A percentile compares a stretch with the other conserved stretches of the same genome.
phyloP scores from a whole-genome alignment of 805 yeast genomes.

The Ogataea ganodermae region DNA sequence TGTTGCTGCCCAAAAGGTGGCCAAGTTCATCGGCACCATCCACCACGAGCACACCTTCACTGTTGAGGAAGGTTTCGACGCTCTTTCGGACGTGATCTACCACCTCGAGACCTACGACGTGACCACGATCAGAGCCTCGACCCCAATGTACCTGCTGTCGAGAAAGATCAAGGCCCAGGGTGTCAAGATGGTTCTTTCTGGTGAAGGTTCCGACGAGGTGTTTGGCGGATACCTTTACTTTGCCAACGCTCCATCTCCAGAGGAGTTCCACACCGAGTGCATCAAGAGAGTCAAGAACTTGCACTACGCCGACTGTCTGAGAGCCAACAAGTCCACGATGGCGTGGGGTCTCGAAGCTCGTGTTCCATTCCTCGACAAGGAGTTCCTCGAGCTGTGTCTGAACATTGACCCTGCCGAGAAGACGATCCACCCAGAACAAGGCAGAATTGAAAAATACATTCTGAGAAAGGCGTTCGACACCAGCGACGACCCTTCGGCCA shows the following conservation, averaged over 20 bases:
- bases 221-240: constrained; percentile 98
- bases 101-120: constrained; percentile 98
- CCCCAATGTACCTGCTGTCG: constrained; percentile 96
- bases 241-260: constrained; percentile 92
- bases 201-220: constrained; percentile 99
- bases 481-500: constrained; percentile 68
- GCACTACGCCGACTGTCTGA: constrained; percentile 93
- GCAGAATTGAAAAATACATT: constrained; percentile 90
- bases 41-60: constrained; percentile 99
- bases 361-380: constrained; percentile 96
- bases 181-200: constrained; percentile 97
- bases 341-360: constrained; percentile 99
- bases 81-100: constrained; percentile 89
- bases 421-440: constrained; percentile 69
- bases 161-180: constrained; percentile 99
- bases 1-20: constrained; percentile 94
- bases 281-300: constrained; percentile 96
- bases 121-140: constrained; percentile 97
- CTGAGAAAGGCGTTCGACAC: constrained; percentile 98
- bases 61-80: constrained; percentile 93
- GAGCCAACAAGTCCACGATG: constrained; percentile 99
- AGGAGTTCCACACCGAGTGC: constrained; percentile 94
- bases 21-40: constrained; percentile 90
- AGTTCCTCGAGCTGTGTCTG: constrained; percentile 90
- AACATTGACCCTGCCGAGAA: constrained; percentile 93